A percentile compares a stretch with the other conserved stretches of the same genome.
These are phyloP conservation scores for Akanthomyces uredinophilus DNA, from an alignment of 2,329 filamentous ascomycete species.

Conservation along the genomic window DNA sequence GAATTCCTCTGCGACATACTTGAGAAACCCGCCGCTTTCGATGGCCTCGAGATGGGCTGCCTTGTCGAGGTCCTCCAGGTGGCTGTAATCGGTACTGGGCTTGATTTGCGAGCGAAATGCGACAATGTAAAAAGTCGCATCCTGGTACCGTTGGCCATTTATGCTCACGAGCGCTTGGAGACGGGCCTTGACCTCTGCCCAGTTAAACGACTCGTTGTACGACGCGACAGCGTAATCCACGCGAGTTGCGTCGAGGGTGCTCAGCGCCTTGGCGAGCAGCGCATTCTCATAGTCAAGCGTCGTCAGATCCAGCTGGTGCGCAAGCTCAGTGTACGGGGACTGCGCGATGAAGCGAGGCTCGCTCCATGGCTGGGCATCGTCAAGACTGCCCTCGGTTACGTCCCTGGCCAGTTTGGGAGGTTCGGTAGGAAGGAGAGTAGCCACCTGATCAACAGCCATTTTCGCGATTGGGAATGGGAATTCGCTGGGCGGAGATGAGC, in stretches of 20 bases:
- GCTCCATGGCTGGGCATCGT: slow-evolving; percentile 22
- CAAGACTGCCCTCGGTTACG: slow-evolving; percentile 17
- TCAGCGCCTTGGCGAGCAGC: slow-evolving; percentile 68
- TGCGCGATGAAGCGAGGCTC: slow-evolving; percentile 47
- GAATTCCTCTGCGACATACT: slow-evolving; percentile 42
- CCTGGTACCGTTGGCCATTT: slow-evolving; percentile 49
- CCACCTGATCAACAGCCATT: slow-evolving; percentile 11
- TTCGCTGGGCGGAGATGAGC: neutral
- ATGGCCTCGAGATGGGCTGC: slow-evolving; percentile 77
- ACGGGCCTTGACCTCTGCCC: slow-evolving; percentile 55
- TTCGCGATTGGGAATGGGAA: neutral
- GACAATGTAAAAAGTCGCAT: slow-evolving; percentile 73
- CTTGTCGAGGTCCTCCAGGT: slow-evolving; percentile 69
- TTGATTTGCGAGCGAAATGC: slow-evolving; percentile 74
- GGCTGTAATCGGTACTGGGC: slow-evolving; percentile 58
- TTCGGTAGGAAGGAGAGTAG: slow-evolving; percentile 17
- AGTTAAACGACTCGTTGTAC: slow-evolving; percentile 75
- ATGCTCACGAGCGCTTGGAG: slow-evolving; percentile 47
- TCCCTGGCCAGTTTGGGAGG: slow-evolving; percentile 23
- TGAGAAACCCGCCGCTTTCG: slow-evolving; percentile 73
- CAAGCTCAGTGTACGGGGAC: slow-evolving; percentile 68
- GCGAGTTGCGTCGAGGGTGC: slow-evolving; percentile 55
- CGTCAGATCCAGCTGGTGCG: slow-evolving; percentile 68
- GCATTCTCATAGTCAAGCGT: slow-evolving; percentile 60
- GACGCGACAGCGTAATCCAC: slow-evolving; percentile 70